These are phyloP conservation scores for Clarireedia paspali DNA, from an alignment of 2,329 filamentous ascomycete genomes.

Conservation along the genomic window DNA sequence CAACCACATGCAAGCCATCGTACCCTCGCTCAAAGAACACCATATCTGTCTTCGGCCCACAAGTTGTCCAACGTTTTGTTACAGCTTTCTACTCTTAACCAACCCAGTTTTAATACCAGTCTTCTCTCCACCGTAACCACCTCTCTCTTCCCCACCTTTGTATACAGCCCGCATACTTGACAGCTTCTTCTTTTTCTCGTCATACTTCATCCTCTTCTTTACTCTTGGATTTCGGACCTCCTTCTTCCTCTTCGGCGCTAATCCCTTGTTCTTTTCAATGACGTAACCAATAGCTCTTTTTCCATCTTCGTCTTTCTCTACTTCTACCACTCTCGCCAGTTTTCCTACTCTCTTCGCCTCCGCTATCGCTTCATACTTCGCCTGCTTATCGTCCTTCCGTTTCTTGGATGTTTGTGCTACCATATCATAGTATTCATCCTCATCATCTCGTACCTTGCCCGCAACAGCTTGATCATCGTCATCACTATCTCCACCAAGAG, in stretches of 20 bases:
- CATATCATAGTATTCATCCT: conserved; percentile 84
- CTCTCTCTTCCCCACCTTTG: conserved; percentile 74
- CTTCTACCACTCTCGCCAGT: conserved; percentile 54
- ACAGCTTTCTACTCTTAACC: conserved; percentile 85
- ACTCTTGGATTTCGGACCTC: conserved; percentile 90
- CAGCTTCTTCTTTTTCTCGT: conserved; percentile 96
- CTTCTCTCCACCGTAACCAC: conserved; percentile 83
- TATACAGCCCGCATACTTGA: conserved; percentile 78
- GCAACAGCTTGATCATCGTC: conserved; percentile 33
- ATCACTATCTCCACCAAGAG: conserved; percentile 47
- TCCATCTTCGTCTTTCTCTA: conserved; percentile 68
- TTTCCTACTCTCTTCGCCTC: conserved; percentile 55
- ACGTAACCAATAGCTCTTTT: conserved; percentile 89
- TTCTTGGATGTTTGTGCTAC: conserved; percentile 61
- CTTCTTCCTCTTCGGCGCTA: conserved; percentile 86
- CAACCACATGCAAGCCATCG: background rate
- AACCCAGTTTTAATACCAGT: conserved; percentile 93
- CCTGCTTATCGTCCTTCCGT: conserved; percentile 66
- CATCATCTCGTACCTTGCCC: conserved; percentile 32
- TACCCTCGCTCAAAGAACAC: background rate
- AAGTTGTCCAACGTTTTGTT: background rate
- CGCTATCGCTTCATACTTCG: conserved; percentile 47
- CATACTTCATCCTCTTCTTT: conserved; percentile 96
- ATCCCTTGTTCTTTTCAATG: conserved; percentile 96
- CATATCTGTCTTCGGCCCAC: background rate